Percentiles rank a stretch among this genome's conserved stretches.
Evolutionary conservation across 2,329 filamentous ascomycete species (phyloP).

Genomic region (Kalmusia sp.): DNA sequence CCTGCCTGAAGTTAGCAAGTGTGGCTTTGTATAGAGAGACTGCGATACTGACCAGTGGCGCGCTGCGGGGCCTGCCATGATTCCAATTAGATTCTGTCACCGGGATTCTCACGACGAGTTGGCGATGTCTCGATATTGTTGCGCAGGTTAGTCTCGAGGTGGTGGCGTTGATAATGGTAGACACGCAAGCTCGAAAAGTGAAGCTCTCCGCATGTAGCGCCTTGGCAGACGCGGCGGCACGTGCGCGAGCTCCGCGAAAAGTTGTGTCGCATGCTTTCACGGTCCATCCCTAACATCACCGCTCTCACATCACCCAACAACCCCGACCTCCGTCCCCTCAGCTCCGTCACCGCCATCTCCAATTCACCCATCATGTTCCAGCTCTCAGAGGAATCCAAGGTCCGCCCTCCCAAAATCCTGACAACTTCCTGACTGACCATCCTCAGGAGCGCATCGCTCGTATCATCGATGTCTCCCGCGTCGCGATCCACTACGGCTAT

Average conservation of each 20-base stretch:
- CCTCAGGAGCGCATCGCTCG: slow-evolving; percentile 93
- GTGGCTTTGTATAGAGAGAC: not conserved
- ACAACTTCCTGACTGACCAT: slow-evolving; percentile 27
- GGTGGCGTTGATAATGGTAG: slow-evolving; percentile 2
- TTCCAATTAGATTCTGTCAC: too few relatives aligned
- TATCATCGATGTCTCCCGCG: slow-evolving; percentile 91
- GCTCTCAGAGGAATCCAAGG: slow-evolving; percentile 98
- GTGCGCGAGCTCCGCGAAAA: slow-evolving; percentile 17
- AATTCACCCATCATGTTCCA: slow-evolving; percentile 53
- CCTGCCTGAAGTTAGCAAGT: slow-evolving; percentile 34
- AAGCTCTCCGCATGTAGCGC: slow-evolving; percentile 10
- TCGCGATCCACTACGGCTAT: slow-evolving; percentile 98
- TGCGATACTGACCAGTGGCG: slow-evolving; percentile 72
- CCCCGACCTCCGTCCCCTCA: slow-evolving; percentile 1
- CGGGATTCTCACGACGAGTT: too few relatives aligned
- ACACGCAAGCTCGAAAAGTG: slow-evolving; percentile 7
- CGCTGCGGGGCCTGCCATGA: slow-evolving; percentile 67
- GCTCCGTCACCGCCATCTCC: slow-evolving; percentile 1
- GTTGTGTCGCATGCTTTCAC: not conserved
- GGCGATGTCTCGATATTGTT: too few relatives aligned
- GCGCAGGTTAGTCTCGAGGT: too few relatives aligned
- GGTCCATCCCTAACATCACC: slow-evolving; percentile 10
- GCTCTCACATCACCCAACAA: slow-evolving; percentile 10
- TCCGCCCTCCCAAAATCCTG: slow-evolving; percentile 47
- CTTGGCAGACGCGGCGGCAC: slow-evolving; percentile 18